Evolutionary conservation across 139 green algal genomes (phyloP).

Genomic region (Cymbomonas tetramitiformis): DNA sequence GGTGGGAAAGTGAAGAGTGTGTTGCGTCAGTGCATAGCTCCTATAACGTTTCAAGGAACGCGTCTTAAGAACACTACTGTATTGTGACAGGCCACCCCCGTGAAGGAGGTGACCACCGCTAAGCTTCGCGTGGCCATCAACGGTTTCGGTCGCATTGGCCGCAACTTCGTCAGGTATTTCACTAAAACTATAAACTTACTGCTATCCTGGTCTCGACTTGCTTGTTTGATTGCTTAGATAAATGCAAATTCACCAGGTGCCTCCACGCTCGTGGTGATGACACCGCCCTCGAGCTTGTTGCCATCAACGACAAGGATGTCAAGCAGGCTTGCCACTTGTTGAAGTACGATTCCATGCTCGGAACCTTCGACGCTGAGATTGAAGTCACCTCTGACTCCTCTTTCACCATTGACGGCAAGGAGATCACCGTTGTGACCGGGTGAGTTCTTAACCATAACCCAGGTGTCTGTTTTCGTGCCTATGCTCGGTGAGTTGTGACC

Average conservation of each 20-base stretch:
- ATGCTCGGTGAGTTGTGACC: no score
- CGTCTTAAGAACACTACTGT: no score
- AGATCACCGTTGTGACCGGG: conserved; percentile 79
- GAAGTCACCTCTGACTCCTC: conserved; percentile 74
- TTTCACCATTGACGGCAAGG: conserved; percentile 86
- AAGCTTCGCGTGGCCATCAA: conserved; percentile 32
- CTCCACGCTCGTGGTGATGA: conserved; percentile 20
- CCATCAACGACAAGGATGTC: conserved; percentile 91
- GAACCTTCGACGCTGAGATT: conserved; percentile 84
- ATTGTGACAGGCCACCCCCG: background rate
- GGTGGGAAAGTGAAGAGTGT: no score
- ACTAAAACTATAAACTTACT: no score
- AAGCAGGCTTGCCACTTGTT: conserved; percentile 95
- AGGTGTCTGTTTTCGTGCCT: no score
- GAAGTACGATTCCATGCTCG: conserved; percentile 98
- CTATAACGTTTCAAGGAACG: no score
- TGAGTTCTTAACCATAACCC: no score
- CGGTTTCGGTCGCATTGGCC: conserved; percentile 45
- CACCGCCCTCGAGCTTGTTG: conserved; percentile 57
- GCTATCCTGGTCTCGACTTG: conserved; percentile 6
- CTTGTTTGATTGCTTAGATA: no score
- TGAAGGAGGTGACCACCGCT: conserved; percentile 1
- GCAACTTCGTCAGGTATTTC: conserved; percentile 51
- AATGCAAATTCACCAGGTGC: no score
- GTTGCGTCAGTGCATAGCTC: no score